Percentiles rank a stretch among this genome's conserved stretches.
These are phyloP conservation scores for Goffeauzyma gilvescens DNA, from an alignment of 768 basidiomycete genomes.

Conservation along the genomic window DNA sequence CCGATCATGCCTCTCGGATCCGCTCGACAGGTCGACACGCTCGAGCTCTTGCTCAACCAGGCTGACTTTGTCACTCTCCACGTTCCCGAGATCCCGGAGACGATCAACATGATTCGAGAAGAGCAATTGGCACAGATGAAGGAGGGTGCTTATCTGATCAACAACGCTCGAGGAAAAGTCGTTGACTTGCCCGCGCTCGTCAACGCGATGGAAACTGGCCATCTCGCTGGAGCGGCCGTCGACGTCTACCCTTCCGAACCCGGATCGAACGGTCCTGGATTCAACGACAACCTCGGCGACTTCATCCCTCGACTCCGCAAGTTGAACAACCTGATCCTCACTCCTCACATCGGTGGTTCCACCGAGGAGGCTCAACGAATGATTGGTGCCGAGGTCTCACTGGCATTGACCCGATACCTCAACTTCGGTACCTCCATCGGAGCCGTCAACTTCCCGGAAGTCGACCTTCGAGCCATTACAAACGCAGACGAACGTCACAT, in stretches of 20 bases:
- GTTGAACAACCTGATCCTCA: constrained; percentile 81
- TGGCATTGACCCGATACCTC: constrained; percentile 68
- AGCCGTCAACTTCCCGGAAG: constrained; percentile 97
- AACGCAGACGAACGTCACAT: constrained; percentile 61
- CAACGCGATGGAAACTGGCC: constrained; percentile 58
- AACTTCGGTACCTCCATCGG: constrained; percentile 77
- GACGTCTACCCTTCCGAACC: constrained; percentile 94
- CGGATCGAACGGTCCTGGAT: constrained; percentile 64
- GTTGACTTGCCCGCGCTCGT: constrained; percentile 87
- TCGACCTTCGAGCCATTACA: constrained; percentile 80
- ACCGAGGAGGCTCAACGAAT: constrained; percentile 96
- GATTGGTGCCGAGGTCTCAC: constrained; percentile 88
- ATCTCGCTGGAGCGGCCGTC: constrained; percentile 73
- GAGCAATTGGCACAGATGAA: constrained; percentile 77
- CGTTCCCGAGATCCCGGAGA: constrained; percentile 90
- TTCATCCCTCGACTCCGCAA: constrained; percentile 61
- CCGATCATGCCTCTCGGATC: constrained; percentile 95
- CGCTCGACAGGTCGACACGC: constrained; percentile 69
- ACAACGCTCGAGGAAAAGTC: constrained; percentile 89
- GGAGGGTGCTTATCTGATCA: constrained; percentile 81
- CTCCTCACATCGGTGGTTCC: constrained; percentile 95
- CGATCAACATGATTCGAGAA: constrained; percentile 73
- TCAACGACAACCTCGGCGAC: constrained; percentile 69
- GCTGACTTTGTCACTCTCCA: constrained; percentile 93
- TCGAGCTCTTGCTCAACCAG: constrained; percentile 50